Base-by-base conservation (phyloP, 345 rosid species). In the Hevea brasiliensis region DNA sequence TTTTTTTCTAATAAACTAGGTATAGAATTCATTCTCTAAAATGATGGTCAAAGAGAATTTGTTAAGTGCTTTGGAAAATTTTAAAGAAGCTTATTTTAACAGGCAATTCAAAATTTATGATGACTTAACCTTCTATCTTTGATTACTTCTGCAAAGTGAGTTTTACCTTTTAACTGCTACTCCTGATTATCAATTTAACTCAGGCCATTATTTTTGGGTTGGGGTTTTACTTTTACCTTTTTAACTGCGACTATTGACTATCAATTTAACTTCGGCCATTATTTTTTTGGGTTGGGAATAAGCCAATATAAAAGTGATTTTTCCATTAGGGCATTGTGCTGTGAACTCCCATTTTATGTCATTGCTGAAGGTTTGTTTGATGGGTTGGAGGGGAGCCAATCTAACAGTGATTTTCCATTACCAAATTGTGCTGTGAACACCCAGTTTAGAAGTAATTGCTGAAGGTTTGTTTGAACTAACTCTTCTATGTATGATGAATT, bases 361-460 rank as follows among this genome's bases (percentile, higher is more conserved):
- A 32, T 32, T 32, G 37, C 37, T 32, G 37, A 32, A 32, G 37
- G 37, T 32, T 32, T 32, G 37, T 2, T 32, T 32, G 4, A 32
- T 32, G 37, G 37, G 37, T 4, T 32, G 4, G 37, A 32, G 37
- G 37, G 37, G 37, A 32, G 37, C 37, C 37, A 32, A 32, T 32
- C 2, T 32, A 32, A 10, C 56, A 18, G 27, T 51, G n/a, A 27
- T 53, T 51, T 40, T 67, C 56, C 21, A 12, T 20, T 18, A 27
- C 26, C 44, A 67, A 51, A 12, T 67, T 51, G 18, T 42, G 18
- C 3, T 55, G 53, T 67, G 51, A 47, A 32, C 48, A 67, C 71
- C 45, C 14, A 29, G 17, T 18, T 4, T 20, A 24, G 68, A 61
- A 35, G 60, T 63, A 15, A 24, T 54, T 15, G 0, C n/a, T 12